Evolutionary conservation across 169 alveolate species (phyloP).

Genomic region (Toxoplasma gondii): DNA sequence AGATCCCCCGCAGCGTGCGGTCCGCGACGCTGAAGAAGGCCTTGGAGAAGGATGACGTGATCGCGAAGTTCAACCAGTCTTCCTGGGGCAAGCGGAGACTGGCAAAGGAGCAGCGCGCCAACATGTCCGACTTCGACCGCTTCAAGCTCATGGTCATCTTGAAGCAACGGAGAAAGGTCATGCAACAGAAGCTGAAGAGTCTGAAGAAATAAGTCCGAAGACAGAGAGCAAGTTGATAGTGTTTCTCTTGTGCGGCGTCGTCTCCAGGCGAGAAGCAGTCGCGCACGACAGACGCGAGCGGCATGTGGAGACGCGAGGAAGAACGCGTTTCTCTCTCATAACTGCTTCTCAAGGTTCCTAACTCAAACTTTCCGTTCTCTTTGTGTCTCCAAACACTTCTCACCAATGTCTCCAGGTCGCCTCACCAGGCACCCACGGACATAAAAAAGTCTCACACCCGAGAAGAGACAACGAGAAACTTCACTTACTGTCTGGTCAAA

Average conservation of each 20-base stretch:
- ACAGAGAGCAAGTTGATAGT: no score
- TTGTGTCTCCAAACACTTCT: neutral
- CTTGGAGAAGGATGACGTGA: slow-evolving; percentile 77
- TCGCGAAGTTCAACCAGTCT: slow-evolving; percentile 82
- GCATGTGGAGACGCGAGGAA: neutral
- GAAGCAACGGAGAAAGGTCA: slow-evolving; percentile 74
- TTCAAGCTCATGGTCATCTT: slow-evolving; percentile 83
- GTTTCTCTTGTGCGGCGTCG: neutral
- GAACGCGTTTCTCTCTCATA: neutral
- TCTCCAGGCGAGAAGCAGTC: neutral
- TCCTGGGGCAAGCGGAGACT: slow-evolving; percentile 84
- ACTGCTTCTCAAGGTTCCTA: neutral
- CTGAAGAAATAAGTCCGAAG: neutral
- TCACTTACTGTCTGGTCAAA: no score
- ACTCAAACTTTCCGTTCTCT: neutral
- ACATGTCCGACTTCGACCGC: slow-evolving; percentile 89
- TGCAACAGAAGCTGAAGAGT: slow-evolving; percentile 62
- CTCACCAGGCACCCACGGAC: no score
- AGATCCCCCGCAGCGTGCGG: slow-evolving; percentile 88
- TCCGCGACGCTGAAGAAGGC: slow-evolving; percentile 84
- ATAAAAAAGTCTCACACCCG: no score
- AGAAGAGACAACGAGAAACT: no score
- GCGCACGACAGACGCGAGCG: neutral
- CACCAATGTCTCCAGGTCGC: neutral
- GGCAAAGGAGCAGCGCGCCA: slow-evolving; percentile 76